A percentile compares a stretch with the other conserved stretches of the same genome.
Evolutionary conservation across 2,329 filamentous ascomycete genomes (phyloP).

Genomic region (Phyllosticta citrichinensis): DNA sequence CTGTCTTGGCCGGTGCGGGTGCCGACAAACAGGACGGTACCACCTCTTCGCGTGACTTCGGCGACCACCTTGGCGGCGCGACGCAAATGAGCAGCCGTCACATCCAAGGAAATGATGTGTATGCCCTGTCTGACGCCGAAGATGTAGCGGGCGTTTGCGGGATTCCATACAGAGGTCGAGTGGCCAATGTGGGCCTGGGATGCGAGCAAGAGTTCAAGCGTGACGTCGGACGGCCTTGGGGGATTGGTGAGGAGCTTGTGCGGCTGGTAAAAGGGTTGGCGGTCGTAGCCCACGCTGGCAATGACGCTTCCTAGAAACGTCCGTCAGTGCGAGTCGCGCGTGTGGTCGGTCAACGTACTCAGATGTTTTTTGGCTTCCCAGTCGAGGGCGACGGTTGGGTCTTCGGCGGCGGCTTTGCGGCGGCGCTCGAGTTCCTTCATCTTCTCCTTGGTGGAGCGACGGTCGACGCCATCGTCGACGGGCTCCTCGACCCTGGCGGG

Average conservation of each 20-base stretch:
- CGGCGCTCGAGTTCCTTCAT: constrained; percentile 13
- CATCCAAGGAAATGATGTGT: constrained; percentile 87
- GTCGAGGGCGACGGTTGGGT: constrained; percentile 26
- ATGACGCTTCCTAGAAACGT: constrained; percentile 22
- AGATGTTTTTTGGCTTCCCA: constrained; percentile 35
- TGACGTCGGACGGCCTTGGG: constrained; percentile 67
- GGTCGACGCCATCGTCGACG: constrained; percentile 27
- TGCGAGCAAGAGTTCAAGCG: constrained; percentile 68
- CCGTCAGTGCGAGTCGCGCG: not conserved
- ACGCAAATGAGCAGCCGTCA: constrained; percentile 80
- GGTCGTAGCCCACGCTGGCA: constrained; percentile 27
- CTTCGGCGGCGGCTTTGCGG: constrained; percentile 12
- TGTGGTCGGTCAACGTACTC: constrained; percentile 15
- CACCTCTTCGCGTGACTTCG: constrained; percentile 72
- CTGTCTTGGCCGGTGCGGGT: constrained; percentile 74
- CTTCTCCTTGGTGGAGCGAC: constrained; percentile 11
- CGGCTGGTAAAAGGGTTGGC: constrained; percentile 51
- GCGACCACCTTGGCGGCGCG: constrained; percentile 87
- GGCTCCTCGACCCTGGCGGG: not conserved
- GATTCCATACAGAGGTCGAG: constrained; percentile 77
- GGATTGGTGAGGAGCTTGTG: constrained; percentile 60
- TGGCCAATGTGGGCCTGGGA: constrained; percentile 59
- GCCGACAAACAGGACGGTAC: constrained; percentile 82
- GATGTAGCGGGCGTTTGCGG: constrained; percentile 87
- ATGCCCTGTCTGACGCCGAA: constrained; percentile 79